Evolutionary conservation across 2,329 filamentous ascomycete species (phyloP), one percentile per base, ranked within the genome.

Genomic region (Aspergillus sp.): DNA sequence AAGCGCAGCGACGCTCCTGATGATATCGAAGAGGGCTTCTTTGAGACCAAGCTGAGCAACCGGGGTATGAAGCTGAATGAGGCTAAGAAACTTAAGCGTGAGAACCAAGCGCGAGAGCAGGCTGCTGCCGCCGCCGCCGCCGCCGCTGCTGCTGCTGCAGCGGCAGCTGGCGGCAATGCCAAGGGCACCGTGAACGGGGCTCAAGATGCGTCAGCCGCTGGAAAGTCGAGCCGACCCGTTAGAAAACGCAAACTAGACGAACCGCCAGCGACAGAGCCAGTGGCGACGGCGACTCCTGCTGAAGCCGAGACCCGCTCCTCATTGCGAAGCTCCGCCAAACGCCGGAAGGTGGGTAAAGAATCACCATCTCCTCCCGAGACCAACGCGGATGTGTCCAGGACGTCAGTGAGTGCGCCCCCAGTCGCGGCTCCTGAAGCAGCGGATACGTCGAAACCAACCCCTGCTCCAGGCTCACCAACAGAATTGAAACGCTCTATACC

Each of bases 1-100:
- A 70, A 68, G 40, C 71, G 69, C 46, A 72, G 69, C 44, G 75
- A 78, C 45, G 72, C 68, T 31, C 68, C 66, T 44, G 68, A 69
- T 43, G 70, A 74, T 48, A 55, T 68, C 13, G 64, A 42, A 42
- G 40, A 73, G 44, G 66, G 64, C 38, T 49, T 56, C n/a, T 76
- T 77, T 34, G 80, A 83, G 56, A 76, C 76, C 4, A 77, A 79
- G 52, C 67, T 82, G 13, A 79, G 79, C 62, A 84, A 84, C 60
- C 77, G 81, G 46, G 81, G 81, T 55, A 84, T 82, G 78, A 81
- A 81, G 61, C 69, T 84, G 53, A 82, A 83, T 59, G 82, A 84
- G 57, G 78, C 83, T 32, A 85, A 84, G 70, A 85, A 83, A 64
- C 70, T 83, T 50, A 84, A 85, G 65, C 77, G 81, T 50, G 80